Percentiles rank a stretch among this genome's conserved stretches.
These are phyloP conservation scores for Adansonia digitata DNA, from an alignment of 345 rosid species.

Conservation along the genomic window DNA sequence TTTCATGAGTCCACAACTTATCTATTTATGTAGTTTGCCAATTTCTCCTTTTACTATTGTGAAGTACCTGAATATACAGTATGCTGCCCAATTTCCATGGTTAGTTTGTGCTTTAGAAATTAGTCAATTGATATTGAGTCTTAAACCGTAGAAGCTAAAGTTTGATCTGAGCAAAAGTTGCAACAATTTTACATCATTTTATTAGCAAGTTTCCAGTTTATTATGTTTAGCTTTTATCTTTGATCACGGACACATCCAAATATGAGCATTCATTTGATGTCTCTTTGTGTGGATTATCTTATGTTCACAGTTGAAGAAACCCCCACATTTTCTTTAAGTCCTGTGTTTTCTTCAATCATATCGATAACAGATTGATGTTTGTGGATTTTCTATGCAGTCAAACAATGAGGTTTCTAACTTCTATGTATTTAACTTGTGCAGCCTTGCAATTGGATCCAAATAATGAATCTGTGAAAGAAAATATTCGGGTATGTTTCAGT, in stretches of 20 bases:
- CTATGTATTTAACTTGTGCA: slow-evolving; percentile 27
- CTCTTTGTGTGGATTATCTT: neutral
- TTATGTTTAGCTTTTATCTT: neutral
- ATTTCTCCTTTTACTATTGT: no score
- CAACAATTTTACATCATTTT: neutral
- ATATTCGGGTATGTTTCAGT: slow-evolving; percentile 51
- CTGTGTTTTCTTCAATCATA: neutral
- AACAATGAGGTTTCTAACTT: slow-evolving; percentile 8
- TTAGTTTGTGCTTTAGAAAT: neutral
- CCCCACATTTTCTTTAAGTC: neutral
- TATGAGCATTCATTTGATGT: neutral
- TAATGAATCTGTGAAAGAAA: slow-evolving; percentile 68
- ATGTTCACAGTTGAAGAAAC: neutral
- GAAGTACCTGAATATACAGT: neutral
- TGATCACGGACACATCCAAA: neutral
- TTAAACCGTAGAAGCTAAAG: neutral
- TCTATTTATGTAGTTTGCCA: no score
- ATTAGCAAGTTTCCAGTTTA: neutral
- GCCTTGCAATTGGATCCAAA: slow-evolving; percentile 78
- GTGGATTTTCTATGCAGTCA: neutral
- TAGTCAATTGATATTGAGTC: neutral
- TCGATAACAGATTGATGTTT: neutral
- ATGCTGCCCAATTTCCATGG: neutral
- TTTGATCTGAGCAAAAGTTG: neutral
- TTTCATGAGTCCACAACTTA: neutral